phyloP scores from a whole-genome alignment of 805 yeast genomes.

The Zygoascus flipseniorum region DNA sequence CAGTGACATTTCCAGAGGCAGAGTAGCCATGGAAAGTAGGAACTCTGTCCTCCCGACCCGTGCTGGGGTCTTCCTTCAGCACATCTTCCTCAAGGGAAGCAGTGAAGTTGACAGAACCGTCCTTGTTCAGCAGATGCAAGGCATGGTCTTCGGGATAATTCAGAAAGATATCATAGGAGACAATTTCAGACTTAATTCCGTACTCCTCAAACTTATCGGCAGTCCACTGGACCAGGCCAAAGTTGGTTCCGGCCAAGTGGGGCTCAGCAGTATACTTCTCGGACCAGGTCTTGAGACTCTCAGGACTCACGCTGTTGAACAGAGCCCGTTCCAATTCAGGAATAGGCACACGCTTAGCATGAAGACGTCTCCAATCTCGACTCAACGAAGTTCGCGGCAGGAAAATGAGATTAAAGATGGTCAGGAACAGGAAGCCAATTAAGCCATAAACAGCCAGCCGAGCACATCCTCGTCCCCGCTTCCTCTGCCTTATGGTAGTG shows the following conservation, averaged over 20 bases:
- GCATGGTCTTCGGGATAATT: constrained; percentile 54
- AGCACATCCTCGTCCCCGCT: constrained; percentile 4
- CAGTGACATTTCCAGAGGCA: constrained; percentile 68
- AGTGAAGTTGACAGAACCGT: constrained; percentile 33
- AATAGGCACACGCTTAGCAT: constrained; percentile 54
- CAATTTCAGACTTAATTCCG: constrained; percentile 48
- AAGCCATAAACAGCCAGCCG: constrained; percentile 10
- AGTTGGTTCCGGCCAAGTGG: constrained; percentile 44
- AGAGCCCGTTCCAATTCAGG: constrained; percentile 62
- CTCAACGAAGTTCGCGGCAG: constrained; percentile 78
- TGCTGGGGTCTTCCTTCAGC: constrained; percentile 44
- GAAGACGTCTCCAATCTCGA: constrained; percentile 70
- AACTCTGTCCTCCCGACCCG: constrained; percentile 38
- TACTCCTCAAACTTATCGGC: constrained; percentile 46
- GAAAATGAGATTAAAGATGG: constrained; percentile 58
- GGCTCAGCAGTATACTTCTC: constrained; percentile 42
- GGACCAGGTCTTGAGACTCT: constrained; percentile 43
- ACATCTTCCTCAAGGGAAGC: constrained; percentile 49
- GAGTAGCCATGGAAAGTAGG: constrained; percentile 75
- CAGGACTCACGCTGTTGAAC: constrained; percentile 33
- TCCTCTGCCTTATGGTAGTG: background rate
- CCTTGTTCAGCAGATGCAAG: constrained; percentile 34
- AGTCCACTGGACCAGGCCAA: constrained; percentile 45
- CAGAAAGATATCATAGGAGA: constrained; percentile 51
- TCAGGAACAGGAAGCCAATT: constrained; percentile 42